Base-by-base conservation (phyloP, 108 stramenopile genomes). In the Stephanodiscus minutulus region DNA sequence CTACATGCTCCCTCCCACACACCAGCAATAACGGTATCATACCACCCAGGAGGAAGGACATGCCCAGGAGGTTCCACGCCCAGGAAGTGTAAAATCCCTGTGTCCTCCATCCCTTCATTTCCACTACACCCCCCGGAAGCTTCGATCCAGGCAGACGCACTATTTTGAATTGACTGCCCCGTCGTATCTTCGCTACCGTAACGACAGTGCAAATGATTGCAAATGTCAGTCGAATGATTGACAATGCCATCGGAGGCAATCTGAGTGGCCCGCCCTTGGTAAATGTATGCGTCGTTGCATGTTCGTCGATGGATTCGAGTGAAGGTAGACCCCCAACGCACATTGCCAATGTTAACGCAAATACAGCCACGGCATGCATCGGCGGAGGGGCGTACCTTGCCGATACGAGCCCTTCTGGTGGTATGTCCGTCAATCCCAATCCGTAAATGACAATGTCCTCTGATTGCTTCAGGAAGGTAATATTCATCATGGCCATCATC, bases 31-130 rank as follows among this genome's bases (percentile, higher is more conserved):
- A 46, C 6, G 86, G 85, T 28, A 88, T 79, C 35, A 73, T 52
- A 7, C 87, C 88, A 47, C 70, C 65, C 15, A 88, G 53, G 28
- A 86, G 44, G 76, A 90, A 90, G 24, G 70, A 73, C 1, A 73
- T 10, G n/a, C 87, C 90, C 11, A 94, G 72, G 29, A 91, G 29
- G 63, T 87, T 83, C 89, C 91, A 91, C 11, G 80, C 74, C 86
- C 85, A 87, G 10, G 86, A 82, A 1, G 91, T 94, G 60, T 86
- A 91, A 22, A 88, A 88, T 18, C 71, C 81, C 39, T 88, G 70
- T 2, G 86, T 90, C 21, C 53, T 73, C 44, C 64, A 56, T 21
- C 79, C 85, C 7, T 0, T 39, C 54, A 83, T 50, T 24, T 52
- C 18, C 6, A 85, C 39, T 0, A 15, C 11, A 0, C 72, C 76